phyloP scores from a whole-genome alignment of 2,329 filamentous ascomycete species.

The Zymoseptoria crescenta region DNA sequence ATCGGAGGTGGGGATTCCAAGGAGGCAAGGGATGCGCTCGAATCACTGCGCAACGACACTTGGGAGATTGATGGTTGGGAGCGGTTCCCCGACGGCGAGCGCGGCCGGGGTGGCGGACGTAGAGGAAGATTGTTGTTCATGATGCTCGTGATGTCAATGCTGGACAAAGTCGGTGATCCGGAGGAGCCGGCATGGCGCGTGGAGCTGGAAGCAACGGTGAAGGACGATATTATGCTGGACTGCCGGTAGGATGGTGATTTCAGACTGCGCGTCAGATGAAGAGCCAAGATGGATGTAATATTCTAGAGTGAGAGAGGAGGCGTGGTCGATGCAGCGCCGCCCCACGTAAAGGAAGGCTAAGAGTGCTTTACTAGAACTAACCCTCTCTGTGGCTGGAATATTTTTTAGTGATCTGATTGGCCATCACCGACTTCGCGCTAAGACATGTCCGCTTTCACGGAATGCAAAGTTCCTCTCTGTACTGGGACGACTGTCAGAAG shows the following conservation, averaged over 20 bases:
- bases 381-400: not conserved
- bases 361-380: not conserved
- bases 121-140: constrained; percentile 25
- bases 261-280: not conserved
- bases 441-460: too few relatives aligned
- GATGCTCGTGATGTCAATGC: constrained; percentile 4
- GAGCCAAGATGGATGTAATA: not conserved
- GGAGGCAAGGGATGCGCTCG: constrained; percentile 28
- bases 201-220: not conserved
- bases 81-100: constrained; percentile 24
- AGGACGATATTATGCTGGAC: not conserved
- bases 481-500: too few relatives aligned
- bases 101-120: constrained; percentile 26
- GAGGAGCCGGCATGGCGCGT: not conserved
- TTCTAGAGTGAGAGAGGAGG: not conserved
- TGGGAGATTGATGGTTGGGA: constrained; percentile 29
- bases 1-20: constrained; percentile 33
- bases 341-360: not conserved
- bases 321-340: not conserved
- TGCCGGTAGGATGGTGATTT: not conserved
- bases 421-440: too few relatives aligned
- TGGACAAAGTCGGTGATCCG: not conserved
- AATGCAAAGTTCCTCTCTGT: too few relatives aligned
- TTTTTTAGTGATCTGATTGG: not conserved
- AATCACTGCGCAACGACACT: constrained; percentile 26